Evolutionary conservation across 148 eudicot genomes (phyloP).

Genomic region (Silene uniflora): DNA sequence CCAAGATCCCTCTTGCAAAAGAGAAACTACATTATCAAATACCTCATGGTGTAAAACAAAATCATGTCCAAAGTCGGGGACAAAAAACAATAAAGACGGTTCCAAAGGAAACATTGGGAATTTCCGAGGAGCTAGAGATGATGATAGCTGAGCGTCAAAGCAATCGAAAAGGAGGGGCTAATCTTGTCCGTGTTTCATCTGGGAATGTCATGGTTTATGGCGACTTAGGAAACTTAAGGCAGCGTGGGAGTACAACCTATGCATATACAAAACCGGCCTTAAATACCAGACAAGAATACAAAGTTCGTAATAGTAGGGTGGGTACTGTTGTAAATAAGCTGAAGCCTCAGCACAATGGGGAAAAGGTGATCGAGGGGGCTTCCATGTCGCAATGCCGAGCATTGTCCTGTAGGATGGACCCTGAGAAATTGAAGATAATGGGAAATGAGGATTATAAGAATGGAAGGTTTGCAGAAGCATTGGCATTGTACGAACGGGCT

Average conservation of each 20-base stretch:
- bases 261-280: slow-evolving; percentile 14
- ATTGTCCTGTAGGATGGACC: slow-evolving; percentile 91
- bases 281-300: slow-evolving; percentile 14
- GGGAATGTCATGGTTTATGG: slow-evolving; percentile 68
- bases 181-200: slow-evolving; percentile 64
- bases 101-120: slow-evolving; percentile 37
- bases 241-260: slow-evolving; percentile 26
- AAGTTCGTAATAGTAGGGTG: not conserved
- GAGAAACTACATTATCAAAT: no score
- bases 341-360: slow-evolving; percentile 25
- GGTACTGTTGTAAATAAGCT: slow-evolving; percentile 45
- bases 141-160: slow-evolving; percentile 69
- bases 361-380: not conserved
- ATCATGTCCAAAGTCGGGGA: slow-evolving; percentile 25
- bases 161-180: slow-evolving; percentile 33
- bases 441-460: slow-evolving; percentile 95
- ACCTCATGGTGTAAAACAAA: not conserved
- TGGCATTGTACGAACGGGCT: slow-evolving; percentile 86
- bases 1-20: no score
- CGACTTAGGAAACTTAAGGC: slow-evolving; percentile 71
- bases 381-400: slow-evolving; percentile 64
- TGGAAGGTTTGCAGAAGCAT: slow-evolving; percentile 81
- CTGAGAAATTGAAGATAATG: slow-evolving; percentile 78
- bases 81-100: slow-evolving; percentile 32
- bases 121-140: slow-evolving; percentile 85